Evolutionary conservation across 306 rosid genomes (phyloP).

Genomic region (Oemleria cerasiformis): DNA sequence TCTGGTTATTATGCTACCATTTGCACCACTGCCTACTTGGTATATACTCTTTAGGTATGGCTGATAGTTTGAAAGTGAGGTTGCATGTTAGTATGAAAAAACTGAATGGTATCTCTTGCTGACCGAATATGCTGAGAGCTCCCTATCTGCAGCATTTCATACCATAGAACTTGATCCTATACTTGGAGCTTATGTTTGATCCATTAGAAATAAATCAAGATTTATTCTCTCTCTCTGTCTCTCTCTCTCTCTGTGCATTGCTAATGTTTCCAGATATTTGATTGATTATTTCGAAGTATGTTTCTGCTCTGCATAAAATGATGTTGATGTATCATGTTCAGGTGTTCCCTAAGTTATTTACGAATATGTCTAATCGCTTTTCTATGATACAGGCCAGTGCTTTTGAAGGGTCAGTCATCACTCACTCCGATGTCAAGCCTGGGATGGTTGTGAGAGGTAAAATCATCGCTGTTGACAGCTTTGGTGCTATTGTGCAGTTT

Average conservation of each 20-base stretch:
- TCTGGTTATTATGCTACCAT: no score
- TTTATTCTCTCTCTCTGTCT: background rate
- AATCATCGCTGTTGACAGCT: conserved; percentile 71
- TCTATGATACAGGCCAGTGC: conserved; percentile 69
- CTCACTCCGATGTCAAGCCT: conserved; percentile 87
- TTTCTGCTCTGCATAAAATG: background rate
- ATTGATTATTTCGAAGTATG: background rate
- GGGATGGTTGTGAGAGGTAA: conserved; percentile 90
- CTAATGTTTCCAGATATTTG: background rate
- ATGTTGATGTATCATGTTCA: background rate
- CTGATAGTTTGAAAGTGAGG: no score
- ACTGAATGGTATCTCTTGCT: background rate
- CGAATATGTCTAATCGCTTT: conserved; percentile 5
- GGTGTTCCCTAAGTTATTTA: background rate
- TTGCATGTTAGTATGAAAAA: background rate
- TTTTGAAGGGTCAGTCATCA: conserved; percentile 74
- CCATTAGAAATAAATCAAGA: background rate
- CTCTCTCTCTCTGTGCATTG: background rate
- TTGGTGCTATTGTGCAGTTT: conserved; percentile 90
- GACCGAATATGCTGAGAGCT: background rate
- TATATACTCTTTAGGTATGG: no score
- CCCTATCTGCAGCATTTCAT: background rate
- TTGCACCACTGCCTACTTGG: no score
- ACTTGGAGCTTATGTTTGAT: background rate
- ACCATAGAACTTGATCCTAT: conserved; percentile 4